These are phyloP conservation scores for Petunia secreta DNA, from an alignment of 257 asterid genomes.

Conservation along the genomic window DNA sequence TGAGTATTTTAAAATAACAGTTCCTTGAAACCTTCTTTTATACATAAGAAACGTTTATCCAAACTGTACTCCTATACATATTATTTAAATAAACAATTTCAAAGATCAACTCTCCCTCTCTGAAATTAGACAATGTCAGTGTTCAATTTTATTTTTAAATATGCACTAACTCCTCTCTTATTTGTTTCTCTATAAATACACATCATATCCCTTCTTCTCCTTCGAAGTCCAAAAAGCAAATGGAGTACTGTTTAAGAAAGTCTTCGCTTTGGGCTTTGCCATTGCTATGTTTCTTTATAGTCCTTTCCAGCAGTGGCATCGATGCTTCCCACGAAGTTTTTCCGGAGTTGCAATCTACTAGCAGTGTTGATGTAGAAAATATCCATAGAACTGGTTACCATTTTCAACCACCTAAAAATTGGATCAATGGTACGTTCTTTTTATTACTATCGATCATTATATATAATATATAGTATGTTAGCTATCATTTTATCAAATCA, in stretches of 20 bases:
- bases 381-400: slow-evolving; percentile 41
- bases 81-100: not conserved
- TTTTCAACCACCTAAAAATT: slow-evolving; percentile 41
- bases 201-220: not conserved
- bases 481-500: too few species aligned
- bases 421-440: slow-evolving; percentile 47
- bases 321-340: slow-evolving; percentile 41
- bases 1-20: not conserved
- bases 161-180: not conserved
- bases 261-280: slow-evolving; percentile 23
- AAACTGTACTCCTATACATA: not conserved
- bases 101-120: not conserved
- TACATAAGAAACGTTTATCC: not conserved
- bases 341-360: slow-evolving; percentile 24
- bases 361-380: slow-evolving; percentile 17
- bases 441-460: not conserved
- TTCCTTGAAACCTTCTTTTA: not conserved
- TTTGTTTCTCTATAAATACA: not conserved
- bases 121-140: not conserved
- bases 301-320: slow-evolving; percentile 15
- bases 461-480: not conserved
- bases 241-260: not conserved
- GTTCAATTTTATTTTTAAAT: not conserved
- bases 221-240: not conserved
- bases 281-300: not conserved